These are phyloP conservation scores for Catenaria anguillulae DNA, from an alignment of 371 early-diverging fungal genomes.

Conservation along the genomic window DNA sequence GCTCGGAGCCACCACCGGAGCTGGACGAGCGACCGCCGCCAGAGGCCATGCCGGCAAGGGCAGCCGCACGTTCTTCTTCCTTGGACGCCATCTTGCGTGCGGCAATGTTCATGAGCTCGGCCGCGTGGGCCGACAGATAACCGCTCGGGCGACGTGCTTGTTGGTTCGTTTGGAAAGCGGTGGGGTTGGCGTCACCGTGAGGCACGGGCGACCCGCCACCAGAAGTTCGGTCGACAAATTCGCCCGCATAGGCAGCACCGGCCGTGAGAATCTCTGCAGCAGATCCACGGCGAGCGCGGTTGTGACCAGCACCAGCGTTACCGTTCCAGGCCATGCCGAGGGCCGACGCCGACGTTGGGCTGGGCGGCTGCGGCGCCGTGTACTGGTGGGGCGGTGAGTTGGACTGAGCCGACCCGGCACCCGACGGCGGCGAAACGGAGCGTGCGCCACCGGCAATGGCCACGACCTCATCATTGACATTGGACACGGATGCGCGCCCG, in stretches of 20 bases:
- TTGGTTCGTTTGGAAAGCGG: too few relatives aligned
- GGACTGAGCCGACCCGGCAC: not conserved
- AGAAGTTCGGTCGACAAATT: not conserved
- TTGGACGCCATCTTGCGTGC: conserved; percentile 1
- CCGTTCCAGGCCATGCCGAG: not conserved
- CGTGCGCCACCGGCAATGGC: not conserved
- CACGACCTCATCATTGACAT: not conserved
- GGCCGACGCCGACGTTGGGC: not conserved
- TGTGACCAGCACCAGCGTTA: not conserved
- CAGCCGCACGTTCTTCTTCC: not conserved
- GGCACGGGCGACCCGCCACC: not conserved
- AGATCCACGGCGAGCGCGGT: not conserved
- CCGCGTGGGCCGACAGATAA: not conserved
- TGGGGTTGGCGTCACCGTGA: not conserved
- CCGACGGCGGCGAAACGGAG: not conserved
- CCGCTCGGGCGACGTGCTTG: not conserved
- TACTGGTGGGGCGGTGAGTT: not conserved
- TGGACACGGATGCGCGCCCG: not conserved
- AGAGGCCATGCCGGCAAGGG: not conserved
- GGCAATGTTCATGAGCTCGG: not conserved
- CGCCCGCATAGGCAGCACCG: not conserved
- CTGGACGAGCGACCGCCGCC: too few relatives aligned
- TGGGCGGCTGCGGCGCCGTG: not conserved
- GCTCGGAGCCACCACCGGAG: too few relatives aligned
- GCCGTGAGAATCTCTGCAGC: not conserved